These are phyloP conservation scores for Angophora floribunda DNA, from an alignment of 345 rosid genomes.

Conservation along the genomic window DNA sequence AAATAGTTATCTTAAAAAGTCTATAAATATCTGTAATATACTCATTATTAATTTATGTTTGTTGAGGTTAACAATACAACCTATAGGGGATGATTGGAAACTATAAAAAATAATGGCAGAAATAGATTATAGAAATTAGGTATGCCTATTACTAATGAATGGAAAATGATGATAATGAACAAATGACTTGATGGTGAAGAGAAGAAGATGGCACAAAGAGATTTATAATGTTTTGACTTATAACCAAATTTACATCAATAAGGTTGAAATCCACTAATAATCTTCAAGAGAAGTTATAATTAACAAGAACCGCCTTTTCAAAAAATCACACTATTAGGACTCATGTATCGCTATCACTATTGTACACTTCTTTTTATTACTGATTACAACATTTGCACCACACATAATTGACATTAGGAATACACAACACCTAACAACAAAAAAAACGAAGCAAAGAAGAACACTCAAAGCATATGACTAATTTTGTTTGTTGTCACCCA, in stretches of 20 bases:
- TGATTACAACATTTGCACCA: background rate
- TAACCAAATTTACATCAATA: background rate
- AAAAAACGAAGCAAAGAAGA: background rate
- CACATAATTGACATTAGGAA: background rate
- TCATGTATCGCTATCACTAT: background rate
- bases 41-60: background rate
- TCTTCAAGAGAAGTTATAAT: background rate
- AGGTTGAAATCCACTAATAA: background rate
- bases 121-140: background rate
- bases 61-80: background rate
- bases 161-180: background rate
- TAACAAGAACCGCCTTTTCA: background rate
- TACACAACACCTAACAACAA: background rate
- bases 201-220: background rate
- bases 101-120: background rate
- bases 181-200: background rate
- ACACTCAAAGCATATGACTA: background rate
- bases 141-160: no score
- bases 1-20: background rate
- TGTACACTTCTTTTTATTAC: background rate
- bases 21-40: background rate
- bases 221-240: background rate
- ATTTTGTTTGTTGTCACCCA: background rate
- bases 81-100: background rate
- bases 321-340: background rate